Base-by-base conservation (phyloP, 1,284 basidiomycete genomes). In the Irpex lacteus region DNA sequence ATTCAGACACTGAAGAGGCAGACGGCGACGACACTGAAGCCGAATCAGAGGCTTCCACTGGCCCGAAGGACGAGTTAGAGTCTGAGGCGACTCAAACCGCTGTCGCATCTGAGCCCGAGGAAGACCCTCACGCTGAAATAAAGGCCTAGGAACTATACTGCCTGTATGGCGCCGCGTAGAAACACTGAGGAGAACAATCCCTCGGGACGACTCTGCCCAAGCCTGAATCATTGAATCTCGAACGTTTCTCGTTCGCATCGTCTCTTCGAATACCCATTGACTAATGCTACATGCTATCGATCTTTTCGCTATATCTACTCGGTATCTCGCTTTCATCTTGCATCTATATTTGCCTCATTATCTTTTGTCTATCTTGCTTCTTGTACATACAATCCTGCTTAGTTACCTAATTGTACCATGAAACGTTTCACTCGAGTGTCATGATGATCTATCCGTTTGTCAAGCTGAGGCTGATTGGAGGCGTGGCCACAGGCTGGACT, bases 21-120 rank as follows among this genome's bases (percentile, higher is more conserved):
- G 63, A 60, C 18, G 63, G 64, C 18, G 65, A 64, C 13, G 62
- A 38, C 0, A 62, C 62, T 0, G 61, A 65, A 8, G 60, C 57
- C 18, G 67, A 60, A 26, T 59, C n/a, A 21, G 59, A 67, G 4
- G 11, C 50, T 18, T 13, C 18, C 21, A 26, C 59, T 11, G 65
- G 59, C 32, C 60, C 21, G n/a, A 62, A 59, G 1, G 64, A 59
- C 6, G 60, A 65, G 9, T 32, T 34, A 19, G 54, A 49, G 7
- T 37, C 37, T 1, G 64, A 18, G n/a, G 37, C 59, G 19, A 19
- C 47, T 5, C 56, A 63, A 26, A 38, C 49, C 19, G 50, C 7
- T 3, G 50, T 53, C 5, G 50, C 50, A 2, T 53, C 50, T 26
- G 50, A 53, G 18, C 50, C 50, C 18, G 50, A 53, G 50, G 8